phyloP scores from a whole-genome alignment of 805 yeast species.

The Yueomyces sinensis region DNA sequence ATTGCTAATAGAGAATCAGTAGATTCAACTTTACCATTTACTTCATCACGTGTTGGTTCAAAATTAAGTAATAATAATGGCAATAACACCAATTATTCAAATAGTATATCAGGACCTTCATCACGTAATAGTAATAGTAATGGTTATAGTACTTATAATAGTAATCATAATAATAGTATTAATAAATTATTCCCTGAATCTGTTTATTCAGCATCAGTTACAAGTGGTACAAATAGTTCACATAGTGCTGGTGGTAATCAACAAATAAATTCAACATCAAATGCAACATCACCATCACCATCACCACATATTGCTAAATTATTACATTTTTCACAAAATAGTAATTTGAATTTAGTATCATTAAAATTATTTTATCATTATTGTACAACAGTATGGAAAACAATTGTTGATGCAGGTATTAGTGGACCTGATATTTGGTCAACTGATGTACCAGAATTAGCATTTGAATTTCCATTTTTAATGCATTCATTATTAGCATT shows the following conservation, averaged over 20 bases:
- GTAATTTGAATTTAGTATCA: conserved; percentile 54
- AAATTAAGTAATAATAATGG: neutral
- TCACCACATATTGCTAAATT: conserved; percentile 8
- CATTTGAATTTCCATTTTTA: conserved; percentile 76
- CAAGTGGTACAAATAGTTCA: neutral
- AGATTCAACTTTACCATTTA: neutral
- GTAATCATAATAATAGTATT: neutral
- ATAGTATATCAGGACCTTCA: neutral
- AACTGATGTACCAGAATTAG: conserved; percentile 74
- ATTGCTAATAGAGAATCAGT: conserved; percentile 5
- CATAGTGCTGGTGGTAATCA: neutral
- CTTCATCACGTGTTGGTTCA: neutral
- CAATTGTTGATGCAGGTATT: conserved; percentile 84
- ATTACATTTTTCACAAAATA: conserved; percentile 16
- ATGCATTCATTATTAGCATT: conserved; percentile 89
- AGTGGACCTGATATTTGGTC: conserved; percentile 75
- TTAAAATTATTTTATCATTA: conserved; percentile 78
- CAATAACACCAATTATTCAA: neutral
- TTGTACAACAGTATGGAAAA: conserved; percentile 68
- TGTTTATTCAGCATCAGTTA: neutral
- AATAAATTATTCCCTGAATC: neutral
- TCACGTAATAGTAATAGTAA: neutral
- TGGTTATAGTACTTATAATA: neutral
- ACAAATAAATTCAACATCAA: neutral
- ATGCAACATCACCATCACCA: neutral